Conservation (phyloP, 73 alveolate species). For the Uronychia setigera region DNA sequence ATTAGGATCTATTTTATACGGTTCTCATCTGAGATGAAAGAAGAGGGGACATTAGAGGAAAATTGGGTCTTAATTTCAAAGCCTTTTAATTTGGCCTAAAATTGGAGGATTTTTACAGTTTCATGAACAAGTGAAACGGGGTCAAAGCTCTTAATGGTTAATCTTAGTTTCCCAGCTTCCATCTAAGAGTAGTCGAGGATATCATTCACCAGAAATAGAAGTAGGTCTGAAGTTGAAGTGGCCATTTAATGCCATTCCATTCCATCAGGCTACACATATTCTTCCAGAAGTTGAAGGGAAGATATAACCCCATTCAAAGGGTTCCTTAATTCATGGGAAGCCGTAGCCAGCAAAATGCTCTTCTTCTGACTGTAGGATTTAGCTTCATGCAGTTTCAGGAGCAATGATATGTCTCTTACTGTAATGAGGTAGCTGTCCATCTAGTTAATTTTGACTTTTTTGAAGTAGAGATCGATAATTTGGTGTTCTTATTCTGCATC, state of each 20-base stretch:
- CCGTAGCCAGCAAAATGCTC: conserved; percentile 35
- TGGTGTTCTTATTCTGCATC: neutral
- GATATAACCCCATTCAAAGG: conserved; percentile 54
- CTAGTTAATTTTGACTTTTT: neutral
- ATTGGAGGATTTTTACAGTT: conserved; percentile 3
- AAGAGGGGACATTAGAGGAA: neutral
- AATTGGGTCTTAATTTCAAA: neutral
- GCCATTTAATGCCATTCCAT: conserved; percentile 10
- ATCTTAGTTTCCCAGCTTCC: conserved; percentile 12
- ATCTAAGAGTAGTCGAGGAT: conserved; percentile 42
- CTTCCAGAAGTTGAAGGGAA: conserved; percentile 15
- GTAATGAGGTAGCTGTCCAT: neutral
- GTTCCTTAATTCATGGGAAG: conserved; percentile 57
- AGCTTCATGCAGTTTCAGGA: neutral
- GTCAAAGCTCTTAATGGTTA: conserved; percentile 9
- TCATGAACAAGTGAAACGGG: conserved; percentile 6
- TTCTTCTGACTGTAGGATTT: neutral
- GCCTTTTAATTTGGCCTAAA: conserved; percentile 18
- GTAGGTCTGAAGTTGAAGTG: conserved; percentile 18
- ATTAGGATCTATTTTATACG: conserved; percentile 9
- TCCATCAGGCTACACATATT: neutral
- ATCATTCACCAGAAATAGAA: conserved; percentile 40
- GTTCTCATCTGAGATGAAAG: conserved; percentile 11
- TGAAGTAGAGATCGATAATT: neutral
- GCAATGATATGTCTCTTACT: neutral